Percentiles rank a stretch among this genome's conserved stretches.
Conservation (phyloP, 148 eudicot genomes). For the Chenopodium suecicum region DNA sequence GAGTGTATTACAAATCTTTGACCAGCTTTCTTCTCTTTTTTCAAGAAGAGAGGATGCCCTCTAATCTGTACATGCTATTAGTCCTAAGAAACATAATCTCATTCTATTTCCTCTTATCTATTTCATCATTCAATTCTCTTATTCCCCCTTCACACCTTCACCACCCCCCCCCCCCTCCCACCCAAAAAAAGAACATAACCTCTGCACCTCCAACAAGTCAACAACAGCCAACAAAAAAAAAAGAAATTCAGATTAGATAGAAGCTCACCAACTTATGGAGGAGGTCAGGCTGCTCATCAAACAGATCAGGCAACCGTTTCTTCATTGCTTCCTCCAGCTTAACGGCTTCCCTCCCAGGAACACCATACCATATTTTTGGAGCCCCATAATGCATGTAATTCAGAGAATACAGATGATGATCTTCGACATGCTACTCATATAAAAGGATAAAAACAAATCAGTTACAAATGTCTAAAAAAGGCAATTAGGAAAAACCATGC, state of each 20-base stretch:
- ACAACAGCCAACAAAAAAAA: not conserved
- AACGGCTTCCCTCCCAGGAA: conserved; percentile 75
- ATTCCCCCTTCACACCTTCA: not conserved
- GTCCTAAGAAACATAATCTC: not conserved
- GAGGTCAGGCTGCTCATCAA: conserved; percentile 96
- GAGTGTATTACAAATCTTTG: not conserved
- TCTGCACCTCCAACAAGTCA: too few relatives aligned
- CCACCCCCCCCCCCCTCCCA: too few relatives aligned
- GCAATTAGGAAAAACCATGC: conserved; percentile 6
- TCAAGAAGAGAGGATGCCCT: not conserved
- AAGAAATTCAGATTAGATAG: not conserved
- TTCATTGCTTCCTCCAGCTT: conserved; percentile 89
- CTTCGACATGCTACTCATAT: conserved; percentile 87
- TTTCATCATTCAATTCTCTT: not conserved
- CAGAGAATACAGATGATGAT: conserved; percentile 87
- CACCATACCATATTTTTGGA: conserved; percentile 98
- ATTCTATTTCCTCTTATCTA: too few relatives aligned
- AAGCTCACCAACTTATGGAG: conserved; percentile 89
- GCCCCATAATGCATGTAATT: conserved; percentile 99
- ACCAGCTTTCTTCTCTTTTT: not conserved
- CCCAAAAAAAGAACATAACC: too few relatives aligned
- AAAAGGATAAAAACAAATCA: conserved; percentile 21
- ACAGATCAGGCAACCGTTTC: conserved; percentile 85
- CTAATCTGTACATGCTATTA: not conserved
- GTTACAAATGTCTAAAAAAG: not conserved